Base-by-base conservation (phyloP, 2,329 filamentous ascomycete species). In the Elsinoe perseae region DNA sequence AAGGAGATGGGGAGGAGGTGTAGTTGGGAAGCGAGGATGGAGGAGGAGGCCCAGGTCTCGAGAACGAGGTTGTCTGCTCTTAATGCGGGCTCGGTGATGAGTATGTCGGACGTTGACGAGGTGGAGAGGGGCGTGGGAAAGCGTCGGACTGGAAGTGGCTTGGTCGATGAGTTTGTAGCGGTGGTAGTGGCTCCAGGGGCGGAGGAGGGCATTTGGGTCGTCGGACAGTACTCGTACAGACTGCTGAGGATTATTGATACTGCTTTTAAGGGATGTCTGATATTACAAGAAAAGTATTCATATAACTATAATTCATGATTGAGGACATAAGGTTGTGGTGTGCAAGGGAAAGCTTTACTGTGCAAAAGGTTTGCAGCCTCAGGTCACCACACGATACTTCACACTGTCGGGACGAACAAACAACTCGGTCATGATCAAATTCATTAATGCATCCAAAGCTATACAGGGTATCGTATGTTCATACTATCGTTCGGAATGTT, bases 11-110 rank as follows among this genome's bases (percentile, higher is more conserved):
- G 61, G 50, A 70, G 61, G 54, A 64, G 65, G 56, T 72, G 66
- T 1, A 72, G 63, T 28, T 65, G 55, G 57, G 68, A 65, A 5
- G 69, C 67, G 10, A 72, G 63, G 40, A 72, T 63, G 54, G 66
- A 64, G 3, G 69, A 67, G n/a, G 68, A 66, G 3, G 69, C 70
- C 70, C 70, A 72, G 16, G 70, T 72, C 54, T 66, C 64, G n/a
- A 72, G 61, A 14, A 62, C 59, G n/a, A 72, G 65, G 43, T 69
- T 69, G 50, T 72, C 66, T 14, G 70, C 68, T 38, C 57, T 59
- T n/a, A 59, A 18, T 14, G 56, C 48, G 3, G 59, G 57, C 32
- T 61, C 59, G 21, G 55, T 59, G 25, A 61, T 61, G 34, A 32
- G 52, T 5, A 61, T 55, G 12, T 38, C 18, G 6, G 50, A 36